Evolutionary conservation across 1,139 yeast genomes (phyloP).

Genomic region (Taphrina confusa): DNA sequence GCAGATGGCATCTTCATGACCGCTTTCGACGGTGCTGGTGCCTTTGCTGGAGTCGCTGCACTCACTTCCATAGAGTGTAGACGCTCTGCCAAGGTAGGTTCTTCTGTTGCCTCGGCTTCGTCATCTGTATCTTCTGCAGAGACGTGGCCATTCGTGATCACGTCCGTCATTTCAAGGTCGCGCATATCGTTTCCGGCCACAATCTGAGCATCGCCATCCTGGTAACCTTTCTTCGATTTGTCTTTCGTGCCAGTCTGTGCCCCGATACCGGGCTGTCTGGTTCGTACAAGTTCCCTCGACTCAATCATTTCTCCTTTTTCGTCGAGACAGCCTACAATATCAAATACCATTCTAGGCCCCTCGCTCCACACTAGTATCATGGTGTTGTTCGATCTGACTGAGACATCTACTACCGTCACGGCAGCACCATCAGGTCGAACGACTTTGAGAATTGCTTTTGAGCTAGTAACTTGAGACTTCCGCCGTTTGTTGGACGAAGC

Average conservation of each 20-base stretch:
- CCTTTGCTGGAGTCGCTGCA: constrained; percentile 41
- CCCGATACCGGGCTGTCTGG: constrained; percentile 59
- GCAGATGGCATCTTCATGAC: constrained; percentile 41
- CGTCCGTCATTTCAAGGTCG: constrained; percentile 49
- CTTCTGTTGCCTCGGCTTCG: constrained; percentile 46
- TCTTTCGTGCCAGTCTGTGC: constrained; percentile 59
- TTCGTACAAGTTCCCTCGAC: constrained; percentile 21
- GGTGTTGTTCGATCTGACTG: constrained; percentile 50
- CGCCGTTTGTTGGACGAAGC: constrained; percentile 25
- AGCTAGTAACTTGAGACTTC: constrained; percentile 51
- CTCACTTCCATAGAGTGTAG: constrained; percentile 49
- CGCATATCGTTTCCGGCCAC: constrained; percentile 45
- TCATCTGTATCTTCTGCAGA: constrained; percentile 42
- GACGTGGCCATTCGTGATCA: not conserved
- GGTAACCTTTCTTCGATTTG: constrained; percentile 49
- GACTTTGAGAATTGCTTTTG: constrained; percentile 52
- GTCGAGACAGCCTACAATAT: constrained; percentile 63
- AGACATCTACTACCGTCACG: constrained; percentile 51
- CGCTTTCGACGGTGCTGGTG: constrained; percentile 33
- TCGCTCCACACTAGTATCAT: constrained; percentile 70
- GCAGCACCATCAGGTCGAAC: constrained; percentile 52
- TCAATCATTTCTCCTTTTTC: constrained; percentile 42
- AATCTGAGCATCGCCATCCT: constrained; percentile 64
- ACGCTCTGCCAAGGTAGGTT: constrained; percentile 49
- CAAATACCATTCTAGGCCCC: constrained; percentile 50